A percentile compares a stretch with the other conserved stretches of the same genome.
Evolutionary conservation across 177 flowering plant genomes (phyloP).

Genomic region (Vitis hybrid): DNA sequence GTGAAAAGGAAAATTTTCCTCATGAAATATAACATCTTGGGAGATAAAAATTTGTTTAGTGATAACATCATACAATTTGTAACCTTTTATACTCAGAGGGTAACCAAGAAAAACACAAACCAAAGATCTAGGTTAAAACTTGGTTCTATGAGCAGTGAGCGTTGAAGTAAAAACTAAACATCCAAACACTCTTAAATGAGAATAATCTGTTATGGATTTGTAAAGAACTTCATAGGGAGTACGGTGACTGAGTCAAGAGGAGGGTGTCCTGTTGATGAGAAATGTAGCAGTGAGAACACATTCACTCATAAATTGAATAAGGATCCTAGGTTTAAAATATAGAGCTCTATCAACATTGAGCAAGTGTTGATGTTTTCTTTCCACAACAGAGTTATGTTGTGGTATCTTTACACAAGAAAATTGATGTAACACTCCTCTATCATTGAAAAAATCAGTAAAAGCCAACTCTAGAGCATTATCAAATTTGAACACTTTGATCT

Average conservation of each 20-base stretch:
- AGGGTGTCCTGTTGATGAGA: background rate
- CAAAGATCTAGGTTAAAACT: background rate
- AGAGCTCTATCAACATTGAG: slow-evolving; percentile 2
- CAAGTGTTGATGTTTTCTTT: slow-evolving; percentile 5
- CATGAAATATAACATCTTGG: too few relatives aligned
- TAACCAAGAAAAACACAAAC: slow-evolving; percentile 7
- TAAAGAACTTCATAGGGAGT: slow-evolving; percentile 4
- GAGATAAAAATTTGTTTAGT: too few relatives aligned
- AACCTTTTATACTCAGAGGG: background rate
- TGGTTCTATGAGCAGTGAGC: background rate
- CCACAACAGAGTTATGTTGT: background rate
- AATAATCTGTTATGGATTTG: background rate
- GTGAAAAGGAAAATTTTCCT: too few relatives aligned
- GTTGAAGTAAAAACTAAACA: background rate
- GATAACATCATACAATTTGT: background rate
- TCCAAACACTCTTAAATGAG: slow-evolving; percentile 2
- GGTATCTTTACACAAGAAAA: background rate
- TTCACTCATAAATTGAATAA: background rate
- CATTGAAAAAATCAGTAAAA: too few relatives aligned
- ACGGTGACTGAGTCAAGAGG: background rate
- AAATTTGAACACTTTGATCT: background rate
- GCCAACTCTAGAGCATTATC: too few relatives aligned
- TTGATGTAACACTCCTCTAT: background rate
- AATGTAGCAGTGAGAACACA: background rate
- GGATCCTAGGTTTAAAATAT: background rate